Base-by-base conservation (phyloP, 345 rosid genomes). In the Euphorbia peplus region DNA sequence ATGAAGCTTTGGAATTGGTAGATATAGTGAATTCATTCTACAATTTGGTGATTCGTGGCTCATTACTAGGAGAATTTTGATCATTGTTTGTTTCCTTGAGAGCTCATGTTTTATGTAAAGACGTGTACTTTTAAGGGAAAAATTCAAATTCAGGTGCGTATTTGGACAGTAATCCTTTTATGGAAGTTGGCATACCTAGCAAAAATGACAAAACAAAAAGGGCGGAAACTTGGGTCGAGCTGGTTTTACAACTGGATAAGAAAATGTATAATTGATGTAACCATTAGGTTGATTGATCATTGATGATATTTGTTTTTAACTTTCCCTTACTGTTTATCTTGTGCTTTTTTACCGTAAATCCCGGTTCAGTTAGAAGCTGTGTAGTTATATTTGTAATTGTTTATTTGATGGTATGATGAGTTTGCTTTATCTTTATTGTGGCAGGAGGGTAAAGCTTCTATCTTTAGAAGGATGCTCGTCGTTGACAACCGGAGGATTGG, bases 381-480 rank as follows among this genome's bases (percentile, higher is more conserved):
- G 6, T 32, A 32, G 37, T 32, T 32, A 32, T 32, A 32, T 32
- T 32, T 32, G 37, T 6, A 32, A 32, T 32, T 32, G 37, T 32
- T 32, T 15, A 32, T 29, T 16, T 24, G 26, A 0, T 18, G 25
- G 19, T 19, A 11, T 47, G 39, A 28, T 42, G 11, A n/a, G 12
- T 8, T 25, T 22, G 39, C 56, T 57, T 62, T 70, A 48, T 21
- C 37, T 67, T 76, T 72, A n/a, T n/a, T 48, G 24, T 48, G 14
- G 55, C 85, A 91, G 99, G 90, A 90, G 90, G 77, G 90, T 83
- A 53, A 85, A 78, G 75, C 75, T 82, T 55, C 76, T 95, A 50
- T 88, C 84, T n/a, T 63, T 95, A 56, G 90, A 95, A 82, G 90
- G 93, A 46, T 95, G 99, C 84, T 86, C 96, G 5, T 60, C 77